Conservation (phyloP, 1,284 basidiomycete genomes). For the Hypsizygus ulmarius region DNA sequence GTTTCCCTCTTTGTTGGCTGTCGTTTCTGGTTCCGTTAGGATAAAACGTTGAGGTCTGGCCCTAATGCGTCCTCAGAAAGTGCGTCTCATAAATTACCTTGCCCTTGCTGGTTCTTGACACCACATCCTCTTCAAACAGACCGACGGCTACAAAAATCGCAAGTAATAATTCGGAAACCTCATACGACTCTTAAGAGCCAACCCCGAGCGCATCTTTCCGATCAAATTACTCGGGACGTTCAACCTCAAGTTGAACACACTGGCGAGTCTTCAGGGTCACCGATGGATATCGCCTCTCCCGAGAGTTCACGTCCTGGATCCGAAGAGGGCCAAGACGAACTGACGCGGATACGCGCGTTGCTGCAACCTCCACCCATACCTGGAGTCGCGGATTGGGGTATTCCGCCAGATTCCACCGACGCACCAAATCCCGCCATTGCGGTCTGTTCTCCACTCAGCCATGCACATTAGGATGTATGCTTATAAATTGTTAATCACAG, state of each 20-base stretch:
- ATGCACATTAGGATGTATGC: background rate
- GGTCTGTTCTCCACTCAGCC: conserved; percentile 40
- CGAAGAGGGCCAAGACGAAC: conserved; percentile 38
- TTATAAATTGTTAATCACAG: conserved; percentile 36
- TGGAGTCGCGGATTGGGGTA: conserved; percentile 74
- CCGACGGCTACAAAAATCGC: conserved; percentile 44
- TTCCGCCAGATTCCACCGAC: conserved; percentile 58
- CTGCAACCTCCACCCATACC: conserved; percentile 63
- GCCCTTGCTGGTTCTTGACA: background rate
- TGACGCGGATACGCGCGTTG: conserved; percentile 50
- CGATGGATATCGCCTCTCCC: conserved; percentile 24
- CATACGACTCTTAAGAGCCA: conserved; percentile 44
- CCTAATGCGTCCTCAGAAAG: conserved; percentile 45
- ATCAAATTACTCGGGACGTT: conserved; percentile 31
- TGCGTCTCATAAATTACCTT: conserved; percentile 27
- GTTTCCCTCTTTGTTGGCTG: conserved; percentile 72
- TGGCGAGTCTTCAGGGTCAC: conserved; percentile 17
- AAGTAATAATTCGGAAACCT: conserved; percentile 58
- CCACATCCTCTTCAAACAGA: conserved; percentile 24
- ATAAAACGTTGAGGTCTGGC: conserved; percentile 48
- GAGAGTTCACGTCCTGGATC: conserved; percentile 15
- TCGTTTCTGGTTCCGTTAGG: conserved; percentile 63
- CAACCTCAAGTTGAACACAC: conserved; percentile 10
- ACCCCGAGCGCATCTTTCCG: conserved; percentile 46
- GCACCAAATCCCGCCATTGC: conserved; percentile 60